Conservation (phyloP, 225 moss, liverwort and hornwort genomes). For the Climacium dendroides region DNA sequence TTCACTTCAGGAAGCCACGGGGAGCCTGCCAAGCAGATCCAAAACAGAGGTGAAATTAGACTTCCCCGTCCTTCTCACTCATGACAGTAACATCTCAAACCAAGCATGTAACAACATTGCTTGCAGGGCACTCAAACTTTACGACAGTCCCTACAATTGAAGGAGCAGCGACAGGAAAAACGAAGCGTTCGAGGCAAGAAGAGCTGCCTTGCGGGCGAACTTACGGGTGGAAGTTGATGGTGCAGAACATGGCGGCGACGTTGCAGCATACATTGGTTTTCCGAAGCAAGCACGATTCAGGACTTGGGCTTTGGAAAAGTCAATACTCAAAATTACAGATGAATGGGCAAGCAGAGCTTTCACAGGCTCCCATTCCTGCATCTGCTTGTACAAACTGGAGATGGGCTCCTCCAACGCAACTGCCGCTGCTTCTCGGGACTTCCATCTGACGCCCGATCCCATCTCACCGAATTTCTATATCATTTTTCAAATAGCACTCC, state of each 20-base stretch:
- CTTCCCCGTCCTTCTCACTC: not conserved
- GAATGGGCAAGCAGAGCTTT: slow-evolving; percentile 40
- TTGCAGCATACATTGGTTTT: slow-evolving; percentile 20
- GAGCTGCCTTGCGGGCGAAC: slow-evolving; percentile 21
- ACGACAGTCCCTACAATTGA: too few species aligned
- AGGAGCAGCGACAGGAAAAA: too few species aligned
- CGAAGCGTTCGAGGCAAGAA: not conserved
- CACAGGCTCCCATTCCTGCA: slow-evolving; percentile 59
- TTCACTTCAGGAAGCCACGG: slow-evolving; percentile 25
- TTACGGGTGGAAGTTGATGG: slow-evolving; percentile 32
- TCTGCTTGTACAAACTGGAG: slow-evolving; percentile 49
- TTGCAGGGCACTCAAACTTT: too few species aligned
- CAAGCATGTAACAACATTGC: not conserved
- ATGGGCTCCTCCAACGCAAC: slow-evolving; percentile 46
- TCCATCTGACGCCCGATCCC: slow-evolving; percentile 58
- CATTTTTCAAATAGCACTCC: not conserved
- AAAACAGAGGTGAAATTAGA: not conserved
- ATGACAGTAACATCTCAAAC: not conserved
- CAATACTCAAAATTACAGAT: slow-evolving; percentile 42
- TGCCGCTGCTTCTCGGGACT: slow-evolving; percentile 38
- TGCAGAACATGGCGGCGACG: slow-evolving; percentile 7
- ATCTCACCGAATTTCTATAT: not conserved
- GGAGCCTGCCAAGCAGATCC: slow-evolving; percentile 18
- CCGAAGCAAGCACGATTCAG: slow-evolving; percentile 83
- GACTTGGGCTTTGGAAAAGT: slow-evolving; percentile 37